phyloP scores from a whole-genome alignment of 2,329 filamentous ascomycete genomes.

The Colletotrichum tamarilloi region DNA sequence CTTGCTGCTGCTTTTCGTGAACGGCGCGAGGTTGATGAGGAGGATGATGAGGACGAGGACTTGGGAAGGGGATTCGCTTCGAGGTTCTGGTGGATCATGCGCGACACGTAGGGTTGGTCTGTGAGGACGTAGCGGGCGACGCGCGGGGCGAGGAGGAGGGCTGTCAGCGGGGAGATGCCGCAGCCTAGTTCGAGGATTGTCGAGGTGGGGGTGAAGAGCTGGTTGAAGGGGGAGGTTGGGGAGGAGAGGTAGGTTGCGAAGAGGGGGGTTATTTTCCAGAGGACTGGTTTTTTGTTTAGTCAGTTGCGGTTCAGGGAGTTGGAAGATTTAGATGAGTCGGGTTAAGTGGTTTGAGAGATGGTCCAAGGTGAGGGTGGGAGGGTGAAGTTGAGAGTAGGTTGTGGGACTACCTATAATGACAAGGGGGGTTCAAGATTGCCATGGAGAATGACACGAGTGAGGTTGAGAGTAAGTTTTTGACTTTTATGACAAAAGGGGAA shows the following conservation, averaged over 20 bases:
- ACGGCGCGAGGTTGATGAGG: constrained; percentile 15
- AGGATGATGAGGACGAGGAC: not conserved
- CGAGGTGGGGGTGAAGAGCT: constrained; percentile 65
- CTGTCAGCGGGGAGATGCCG: constrained; percentile 85
- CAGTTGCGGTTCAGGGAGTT: constrained; percentile 10
- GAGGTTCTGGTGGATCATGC: constrained; percentile 81
- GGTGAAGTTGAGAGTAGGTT: too few relatives aligned
- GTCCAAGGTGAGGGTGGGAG: too few relatives aligned
- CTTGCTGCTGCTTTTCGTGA: constrained; percentile 26
- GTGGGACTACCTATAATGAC: too few relatives aligned
- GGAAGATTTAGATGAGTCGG: not conserved
- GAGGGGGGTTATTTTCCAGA: constrained; percentile 91
- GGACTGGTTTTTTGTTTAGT: constrained; percentile 60
- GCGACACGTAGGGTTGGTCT: constrained; percentile 88
- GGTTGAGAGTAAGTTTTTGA: too few relatives aligned
- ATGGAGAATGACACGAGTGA: too few relatives aligned
- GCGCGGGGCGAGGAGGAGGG: constrained; percentile 71
- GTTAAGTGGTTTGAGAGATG: not conserved
- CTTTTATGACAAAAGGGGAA: not conserved
- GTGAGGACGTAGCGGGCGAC: constrained; percentile 80
- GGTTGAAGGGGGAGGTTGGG: constrained; percentile 68
- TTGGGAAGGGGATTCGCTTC: constrained; percentile 61
- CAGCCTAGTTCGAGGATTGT: constrained; percentile 86
- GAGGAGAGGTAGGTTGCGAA: constrained; percentile 84
- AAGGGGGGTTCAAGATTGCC: too few relatives aligned